These are phyloP conservation scores for Sclerotinia subarctica DNA, from an alignment of 2,329 filamentous ascomycete species.

Conservation along the genomic window DNA sequence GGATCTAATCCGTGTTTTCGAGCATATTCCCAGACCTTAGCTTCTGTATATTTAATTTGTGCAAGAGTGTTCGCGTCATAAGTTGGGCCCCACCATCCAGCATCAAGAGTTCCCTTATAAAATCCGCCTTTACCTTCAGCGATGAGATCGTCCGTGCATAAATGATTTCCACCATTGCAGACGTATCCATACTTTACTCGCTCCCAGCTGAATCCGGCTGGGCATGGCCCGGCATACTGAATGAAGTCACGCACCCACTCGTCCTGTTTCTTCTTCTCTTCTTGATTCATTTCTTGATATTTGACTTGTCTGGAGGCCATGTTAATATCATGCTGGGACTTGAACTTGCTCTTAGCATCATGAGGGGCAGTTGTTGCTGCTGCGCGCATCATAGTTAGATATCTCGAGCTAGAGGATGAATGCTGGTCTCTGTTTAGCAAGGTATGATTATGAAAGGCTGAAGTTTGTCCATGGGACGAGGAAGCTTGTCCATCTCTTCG, in stretches of 20 bases:
- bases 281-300: constrained; percentile 17
- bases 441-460: neutral
- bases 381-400: neutral
- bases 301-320: constrained; percentile 27
- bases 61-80: fast-evolving
- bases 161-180: constrained; percentile 26
- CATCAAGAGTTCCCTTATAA: constrained; percentile 5
- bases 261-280: constrained; percentile 27
- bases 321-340: constrained; percentile 15
- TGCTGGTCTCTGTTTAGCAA: constrained; percentile 3
- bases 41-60: neutral
- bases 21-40: neutral
- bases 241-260: constrained; percentile 24
- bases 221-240: constrained; percentile 20
- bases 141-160: constrained; percentile 27
- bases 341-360: constrained; percentile 3
- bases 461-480: neutral
- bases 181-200: constrained; percentile 26
- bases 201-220: constrained; percentile 21
- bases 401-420: neutral
- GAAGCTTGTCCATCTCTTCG: constrained; percentile 8
- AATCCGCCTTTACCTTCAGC: constrained; percentile 29
- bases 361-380: constrained; percentile 11
- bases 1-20: neutral
- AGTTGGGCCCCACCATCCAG: constrained; percentile 13